These are phyloP conservation scores for Holtermanniella nyarrowii DNA, from an alignment of 768 basidiomycete genomes.

Conservation along the genomic window DNA sequence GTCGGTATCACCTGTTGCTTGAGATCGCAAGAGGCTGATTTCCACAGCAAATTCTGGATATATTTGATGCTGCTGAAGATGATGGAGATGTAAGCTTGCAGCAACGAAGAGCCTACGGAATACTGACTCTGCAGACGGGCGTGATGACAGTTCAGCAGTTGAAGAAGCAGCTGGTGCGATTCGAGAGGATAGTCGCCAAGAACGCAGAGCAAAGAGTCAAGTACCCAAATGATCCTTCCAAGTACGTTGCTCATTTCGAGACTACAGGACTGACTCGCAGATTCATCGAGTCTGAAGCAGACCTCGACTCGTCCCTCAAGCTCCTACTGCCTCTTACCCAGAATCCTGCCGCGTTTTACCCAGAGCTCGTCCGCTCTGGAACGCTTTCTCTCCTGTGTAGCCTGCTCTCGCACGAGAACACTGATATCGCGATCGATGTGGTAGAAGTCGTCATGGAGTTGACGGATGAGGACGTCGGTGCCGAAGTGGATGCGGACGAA, in stretches of 20 bases:
- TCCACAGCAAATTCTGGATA: constrained; percentile 62
- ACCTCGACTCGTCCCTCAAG: constrained; percentile 79
- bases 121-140: constrained; percentile 39
- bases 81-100: constrained; percentile 50
- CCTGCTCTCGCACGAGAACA: constrained; percentile 87
- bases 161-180: constrained; percentile 60
- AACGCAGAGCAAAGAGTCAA: constrained; percentile 96
- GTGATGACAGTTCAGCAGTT: constrained; percentile 61
- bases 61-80: constrained; percentile 70
- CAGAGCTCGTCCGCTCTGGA: constrained; percentile 73
- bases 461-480: constrained; percentile 89
- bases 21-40: not conserved
- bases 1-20: constrained; percentile 25
- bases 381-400: constrained; percentile 62
- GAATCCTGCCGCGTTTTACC: constrained; percentile 68
- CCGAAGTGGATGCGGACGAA: constrained; percentile 57
- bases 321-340: constrained; percentile 80
- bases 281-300: constrained; percentile 98
- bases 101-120: constrained; percentile 5
- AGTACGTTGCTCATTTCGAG: constrained; percentile 46
- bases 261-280: constrained; percentile 43
- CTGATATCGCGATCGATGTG: constrained; percentile 92
- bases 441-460: constrained; percentile 86
- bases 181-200: constrained; percentile 84
- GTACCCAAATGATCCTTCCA: constrained; percentile 81